Evolutionary conservation across 208 protist genomes (phyloP), one percentile per base, ranked within the genome.

Genomic region (Acanthamoeba royreba): DNA sequence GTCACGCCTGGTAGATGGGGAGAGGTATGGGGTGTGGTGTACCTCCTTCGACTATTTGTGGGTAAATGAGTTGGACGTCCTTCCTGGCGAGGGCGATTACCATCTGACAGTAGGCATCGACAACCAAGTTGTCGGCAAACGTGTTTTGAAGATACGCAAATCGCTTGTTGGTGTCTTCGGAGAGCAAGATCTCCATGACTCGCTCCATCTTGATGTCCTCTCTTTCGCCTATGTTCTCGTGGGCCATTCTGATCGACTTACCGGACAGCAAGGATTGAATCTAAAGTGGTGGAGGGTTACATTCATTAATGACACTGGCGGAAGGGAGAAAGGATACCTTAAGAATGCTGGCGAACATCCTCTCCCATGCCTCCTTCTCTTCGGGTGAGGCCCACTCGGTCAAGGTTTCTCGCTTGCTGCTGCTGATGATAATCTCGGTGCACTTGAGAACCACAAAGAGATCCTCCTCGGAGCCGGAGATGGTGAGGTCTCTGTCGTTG

Each of bases 31-130:
- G n/a, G n/a, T n/a, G n/a, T n/a, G 25, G 11, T 38, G 28, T 43
- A 77, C 66, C 66, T 28, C 79, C 79, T 87, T 87, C 79, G 46
- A 87, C 79, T 38, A 87, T 87, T 28, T 87, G 79, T 0, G 79
- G 79, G 33, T 87, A 87, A 35, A 87, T 87, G 33, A 87, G 79
- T 28, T 87, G 79, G 46, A 87, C 79, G 49, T 87, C 79, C 79
- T 87, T 87, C 9, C 79, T 25, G 43, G 79, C 79, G 43, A 87
- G 35, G 43, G 79, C 79, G 28, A n/a, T 55, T 25, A 87, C 79
- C 13, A 87, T 38, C 5, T 31, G 17, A n/a, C 79, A 87, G 79
- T 87, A 87, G 45, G 79, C 79, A 35, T 87, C 42, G 43, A 87
- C 43, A 28, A 87, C 49, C 28, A 45, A n/a, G 45, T 87, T 87